Evolutionary conservation across 805 yeast genomes (phyloP).

Genomic region (Candida adriatica): DNA sequence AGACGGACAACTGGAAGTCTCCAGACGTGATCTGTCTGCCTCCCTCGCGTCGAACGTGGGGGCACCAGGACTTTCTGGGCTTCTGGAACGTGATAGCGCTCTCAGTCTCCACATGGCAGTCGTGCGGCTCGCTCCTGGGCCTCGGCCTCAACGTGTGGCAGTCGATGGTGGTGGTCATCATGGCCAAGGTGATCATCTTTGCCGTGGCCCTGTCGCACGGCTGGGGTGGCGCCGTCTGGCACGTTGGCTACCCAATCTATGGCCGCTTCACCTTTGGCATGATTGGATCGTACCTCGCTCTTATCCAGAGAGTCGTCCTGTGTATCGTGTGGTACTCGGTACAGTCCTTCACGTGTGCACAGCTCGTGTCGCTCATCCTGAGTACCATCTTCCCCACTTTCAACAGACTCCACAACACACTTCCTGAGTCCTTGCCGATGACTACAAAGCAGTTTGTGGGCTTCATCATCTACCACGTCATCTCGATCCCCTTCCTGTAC

Average conservation of each 20-base stretch:
- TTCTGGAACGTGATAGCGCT: slow-evolving; percentile 36
- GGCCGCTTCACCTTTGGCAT: slow-evolving; percentile 41
- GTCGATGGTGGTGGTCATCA: slow-evolving; percentile 35
- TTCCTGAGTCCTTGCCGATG: slow-evolving; percentile 33
- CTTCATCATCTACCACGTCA: slow-evolving; percentile 33
- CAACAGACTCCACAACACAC: slow-evolving; percentile 32
- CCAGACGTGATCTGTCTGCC: slow-evolving; percentile 40
- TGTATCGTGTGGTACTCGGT: slow-evolving; percentile 41
- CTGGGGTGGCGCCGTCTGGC: slow-evolving; percentile 41
- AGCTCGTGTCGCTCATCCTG: slow-evolving; percentile 32
- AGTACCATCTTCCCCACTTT: slow-evolving; percentile 33
- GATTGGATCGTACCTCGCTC: slow-evolving; percentile 37
- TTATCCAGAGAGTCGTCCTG: slow-evolving; percentile 36
- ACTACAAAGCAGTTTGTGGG: slow-evolving; percentile 35
- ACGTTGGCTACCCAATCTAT: slow-evolving; percentile 41
- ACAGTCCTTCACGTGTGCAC: slow-evolving; percentile 42
- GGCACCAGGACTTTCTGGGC: slow-evolving; percentile 32
- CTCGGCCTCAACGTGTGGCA: slow-evolving; percentile 38
- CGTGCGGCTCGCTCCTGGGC: slow-evolving; percentile 35
- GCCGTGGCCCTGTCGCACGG: slow-evolving; percentile 36
- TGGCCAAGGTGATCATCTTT: slow-evolving; percentile 36
- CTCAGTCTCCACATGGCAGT: slow-evolving; percentile 34
- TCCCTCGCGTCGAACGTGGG: slow-evolving; percentile 40
- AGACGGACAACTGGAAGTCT: slow-evolving; percentile 25
- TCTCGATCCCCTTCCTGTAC: slow-evolving; percentile 25